Conservation (phyloP, 176 grass and related monocot species). For the Miscanthus lutarioriparius region DNA sequence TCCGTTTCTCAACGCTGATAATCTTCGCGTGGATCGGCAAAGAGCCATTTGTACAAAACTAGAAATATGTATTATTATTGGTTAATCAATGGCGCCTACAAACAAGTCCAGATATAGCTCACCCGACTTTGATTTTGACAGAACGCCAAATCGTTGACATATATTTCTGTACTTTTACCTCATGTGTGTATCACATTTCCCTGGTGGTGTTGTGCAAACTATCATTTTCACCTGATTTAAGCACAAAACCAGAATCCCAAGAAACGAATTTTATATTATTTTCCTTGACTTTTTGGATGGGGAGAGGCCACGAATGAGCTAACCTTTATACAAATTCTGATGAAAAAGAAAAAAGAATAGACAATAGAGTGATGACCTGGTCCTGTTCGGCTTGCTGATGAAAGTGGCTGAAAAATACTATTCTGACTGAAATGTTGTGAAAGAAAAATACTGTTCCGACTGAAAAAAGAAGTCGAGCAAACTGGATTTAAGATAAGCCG, state of each 20-base stretch:
- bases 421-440: too few species aligned
- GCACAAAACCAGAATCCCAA: background rate
- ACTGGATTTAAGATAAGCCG: too few species aligned
- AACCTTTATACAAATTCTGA: background rate
- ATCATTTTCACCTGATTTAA: slow-evolving; percentile 38
- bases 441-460: too few species aligned
- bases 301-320: background rate
- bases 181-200: background rate
- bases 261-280: background rate
- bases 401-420: too few species aligned
- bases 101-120: background rate
- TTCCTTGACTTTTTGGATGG: background rate
- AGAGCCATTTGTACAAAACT: background rate
- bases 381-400: too few species aligned
- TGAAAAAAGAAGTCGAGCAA: too few species aligned
- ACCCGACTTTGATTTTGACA: background rate
- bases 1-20: background rate
- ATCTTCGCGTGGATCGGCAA: background rate
- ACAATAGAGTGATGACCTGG: background rate
- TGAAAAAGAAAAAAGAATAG: too few species aligned
- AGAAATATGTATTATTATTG: background rate
- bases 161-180: background rate
- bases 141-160: slow-evolving; percentile 3
- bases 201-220: background rate
- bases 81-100: background rate